Evolutionary conservation across 2,329 filamentous ascomycete species (phyloP).

Genomic region (Xenosphaeropsis pyriputrescens): DNA sequence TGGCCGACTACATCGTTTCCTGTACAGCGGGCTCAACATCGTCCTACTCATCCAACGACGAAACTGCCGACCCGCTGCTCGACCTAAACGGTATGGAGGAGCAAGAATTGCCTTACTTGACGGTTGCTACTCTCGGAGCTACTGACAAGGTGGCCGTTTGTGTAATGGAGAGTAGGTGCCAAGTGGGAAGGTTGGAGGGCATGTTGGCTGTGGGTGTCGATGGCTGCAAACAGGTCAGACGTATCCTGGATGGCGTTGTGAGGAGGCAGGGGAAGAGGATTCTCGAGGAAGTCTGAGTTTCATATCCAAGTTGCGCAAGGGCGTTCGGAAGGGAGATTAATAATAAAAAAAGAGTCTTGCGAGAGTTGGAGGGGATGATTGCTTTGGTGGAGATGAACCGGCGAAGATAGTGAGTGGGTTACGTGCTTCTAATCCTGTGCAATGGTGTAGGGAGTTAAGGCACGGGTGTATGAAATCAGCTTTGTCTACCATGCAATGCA

Average conservation of each 20-base stretch:
- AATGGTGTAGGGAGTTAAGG: too few species aligned
- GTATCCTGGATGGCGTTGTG: constrained; percentile 69
- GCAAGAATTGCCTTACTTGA: constrained; percentile 78
- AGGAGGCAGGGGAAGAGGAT: constrained; percentile 53
- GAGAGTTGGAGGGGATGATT: too few species aligned
- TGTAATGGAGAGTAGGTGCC: constrained; percentile 79
- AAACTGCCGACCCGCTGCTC: constrained; percentile 59
- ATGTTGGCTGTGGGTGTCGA: constrained; percentile 90
- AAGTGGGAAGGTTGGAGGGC: constrained; percentile 67
- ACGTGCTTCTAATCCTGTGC: too few species aligned
- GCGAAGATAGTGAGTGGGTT: too few species aligned
- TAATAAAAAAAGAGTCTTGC: too few species aligned
- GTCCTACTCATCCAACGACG: constrained; percentile 48
- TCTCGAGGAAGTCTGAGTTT: constrained; percentile 38
- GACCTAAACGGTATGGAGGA: constrained; percentile 72
- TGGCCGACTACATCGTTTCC: constrained; percentile 81
- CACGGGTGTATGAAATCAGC: too few species aligned
- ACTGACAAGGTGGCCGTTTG: constrained; percentile 65
- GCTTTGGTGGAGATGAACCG: too few species aligned
- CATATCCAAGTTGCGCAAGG: constrained; percentile 7
- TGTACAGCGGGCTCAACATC: constrained; percentile 76
- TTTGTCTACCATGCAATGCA: too few species aligned
- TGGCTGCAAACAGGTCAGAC: constrained; percentile 74
- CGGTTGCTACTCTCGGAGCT: constrained; percentile 64
- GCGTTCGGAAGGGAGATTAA: too few species aligned